Percentiles rank a stretch among this genome's conserved stretches.
phyloP scores from a whole-genome alignment of 2,329 filamentous ascomycete genomes.

The Davidsoniella neocaledoniae region DNA sequence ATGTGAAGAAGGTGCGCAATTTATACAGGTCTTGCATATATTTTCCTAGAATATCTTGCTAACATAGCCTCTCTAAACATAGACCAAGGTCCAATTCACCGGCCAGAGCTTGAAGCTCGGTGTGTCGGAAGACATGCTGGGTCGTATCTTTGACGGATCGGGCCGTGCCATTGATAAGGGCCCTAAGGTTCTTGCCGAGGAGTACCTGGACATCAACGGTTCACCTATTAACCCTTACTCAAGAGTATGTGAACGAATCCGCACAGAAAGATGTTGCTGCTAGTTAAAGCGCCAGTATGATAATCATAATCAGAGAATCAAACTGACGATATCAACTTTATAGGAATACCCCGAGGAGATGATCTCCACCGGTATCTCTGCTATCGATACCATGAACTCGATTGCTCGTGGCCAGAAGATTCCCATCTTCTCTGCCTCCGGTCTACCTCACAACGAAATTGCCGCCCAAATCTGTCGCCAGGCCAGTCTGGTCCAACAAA shows the following conservation, averaged over 20 bases:
- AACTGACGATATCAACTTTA: background rate
- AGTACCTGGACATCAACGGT: slow-evolving; percentile 98
- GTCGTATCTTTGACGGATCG: slow-evolving; percentile 95
- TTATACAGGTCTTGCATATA: background rate
- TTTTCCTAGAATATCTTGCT: slow-evolving; percentile 13
- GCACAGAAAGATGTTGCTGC: background rate
- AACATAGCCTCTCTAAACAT: slow-evolving; percentile 15
- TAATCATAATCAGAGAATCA: background rate
- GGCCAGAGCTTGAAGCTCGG: slow-evolving; percentile 95
- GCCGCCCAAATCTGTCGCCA: slow-evolving; percentile 97
- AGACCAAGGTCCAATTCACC: slow-evolving; percentile 96
- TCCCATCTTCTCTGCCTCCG: slow-evolving; percentile 94
- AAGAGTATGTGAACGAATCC: slow-evolving; percentile 41
- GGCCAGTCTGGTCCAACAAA: slow-evolving; percentile 68
- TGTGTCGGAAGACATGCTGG: slow-evolving; percentile 98
- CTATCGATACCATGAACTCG: slow-evolving; percentile 96
- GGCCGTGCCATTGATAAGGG: slow-evolving; percentile 98
- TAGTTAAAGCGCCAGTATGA: background rate
- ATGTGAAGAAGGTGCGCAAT: slow-evolving; percentile 81
- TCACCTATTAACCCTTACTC: slow-evolving; percentile 97
- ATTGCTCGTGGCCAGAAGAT: slow-evolving; percentile 99
- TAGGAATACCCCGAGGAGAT: slow-evolving; percentile 98
- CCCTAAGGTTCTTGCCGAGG: slow-evolving; percentile 91
- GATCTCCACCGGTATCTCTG: slow-evolving; percentile 98
- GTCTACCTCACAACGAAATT: slow-evolving; percentile 98